Percentiles rank a stretch among this genome's conserved stretches.
These are phyloP conservation scores for Cudoniella acicularis DNA, from an alignment of 495 filamentous ascomycete genomes.

Conservation along the genomic window DNA sequence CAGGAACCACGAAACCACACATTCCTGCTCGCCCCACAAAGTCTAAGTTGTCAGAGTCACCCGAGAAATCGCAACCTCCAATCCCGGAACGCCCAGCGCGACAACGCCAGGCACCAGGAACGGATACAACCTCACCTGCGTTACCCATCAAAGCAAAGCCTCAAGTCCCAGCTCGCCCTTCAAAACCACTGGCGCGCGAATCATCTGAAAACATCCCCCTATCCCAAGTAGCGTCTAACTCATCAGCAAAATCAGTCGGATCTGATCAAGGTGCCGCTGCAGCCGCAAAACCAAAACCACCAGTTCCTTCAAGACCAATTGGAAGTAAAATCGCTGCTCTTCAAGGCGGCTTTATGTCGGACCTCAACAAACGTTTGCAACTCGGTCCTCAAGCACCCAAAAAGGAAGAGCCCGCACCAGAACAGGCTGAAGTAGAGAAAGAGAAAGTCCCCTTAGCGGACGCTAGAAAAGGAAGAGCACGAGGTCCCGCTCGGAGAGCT, in stretches of 20 bases:
- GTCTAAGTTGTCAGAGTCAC: constrained; percentile 25
- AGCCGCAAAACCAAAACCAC: constrained; percentile 65
- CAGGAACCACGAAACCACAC: constrained; percentile 31
- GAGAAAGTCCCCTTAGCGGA: constrained; percentile 79
- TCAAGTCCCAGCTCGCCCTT: constrained; percentile 67
- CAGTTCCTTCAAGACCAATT: constrained; percentile 73
- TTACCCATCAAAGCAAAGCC: constrained; percentile 75
- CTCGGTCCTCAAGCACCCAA: constrained; percentile 72
- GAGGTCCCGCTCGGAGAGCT: constrained; percentile 76
- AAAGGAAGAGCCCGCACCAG: constrained; percentile 58
- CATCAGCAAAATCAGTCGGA: constrained; percentile 30
- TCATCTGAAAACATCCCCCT: constrained; percentile 35
- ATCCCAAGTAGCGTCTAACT: constrained; percentile 30
- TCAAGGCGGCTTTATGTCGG: constrained; percentile 84
- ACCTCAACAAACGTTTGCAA: constrained; percentile 81
- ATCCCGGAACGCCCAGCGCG: constrained; percentile 37
- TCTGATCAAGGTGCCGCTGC: constrained; percentile 28
- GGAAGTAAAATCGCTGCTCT: constrained; percentile 87
- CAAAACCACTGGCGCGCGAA: constrained; percentile 45
- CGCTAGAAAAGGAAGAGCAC: constrained; percentile 83
- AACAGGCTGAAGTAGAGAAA: constrained; percentile 53
- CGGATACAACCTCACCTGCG: constrained; percentile 42
- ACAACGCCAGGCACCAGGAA: constrained; percentile 33
- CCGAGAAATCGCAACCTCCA: constrained; percentile 33
- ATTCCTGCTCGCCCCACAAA: constrained; percentile 40